These are phyloP conservation scores for Yarrowia phangngaensis DNA, from an alignment of 805 yeast species.

Conservation along the genomic window DNA sequence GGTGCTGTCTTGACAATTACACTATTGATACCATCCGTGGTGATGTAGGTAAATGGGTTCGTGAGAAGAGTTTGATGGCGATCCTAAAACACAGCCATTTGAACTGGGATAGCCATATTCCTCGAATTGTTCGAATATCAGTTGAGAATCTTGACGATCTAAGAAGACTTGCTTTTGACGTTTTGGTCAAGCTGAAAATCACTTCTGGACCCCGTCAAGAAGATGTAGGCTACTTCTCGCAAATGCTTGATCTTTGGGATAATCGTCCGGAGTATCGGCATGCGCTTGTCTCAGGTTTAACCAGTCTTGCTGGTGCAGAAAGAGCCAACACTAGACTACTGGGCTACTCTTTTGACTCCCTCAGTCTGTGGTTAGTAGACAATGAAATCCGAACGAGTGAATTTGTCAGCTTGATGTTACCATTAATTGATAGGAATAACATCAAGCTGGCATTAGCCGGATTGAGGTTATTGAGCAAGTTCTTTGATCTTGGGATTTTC, in stretches of 20 bases:
- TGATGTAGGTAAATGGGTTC: slow-evolving; percentile 80
- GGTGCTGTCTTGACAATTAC: slow-evolving; percentile 60
- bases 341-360: slow-evolving; percentile 5
- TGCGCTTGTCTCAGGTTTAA: slow-evolving; percentile 5
- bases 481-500: slow-evolving; percentile 29
- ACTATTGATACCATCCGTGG: slow-evolving; percentile 70
- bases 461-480: slow-evolving; percentile 1
- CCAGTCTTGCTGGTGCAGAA: slow-evolving; percentile 16
- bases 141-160: slow-evolving; percentile 12
- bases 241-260: slow-evolving; percentile 6
- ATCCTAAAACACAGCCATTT: slow-evolving; percentile 33
- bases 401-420: slow-evolving; percentile 1
- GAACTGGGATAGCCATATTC: slow-evolving; percentile 25
- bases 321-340: slow-evolving; percentile 6
- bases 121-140: slow-evolving; percentile 25
- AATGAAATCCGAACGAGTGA: neutral
- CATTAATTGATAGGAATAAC: neutral
- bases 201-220: neutral
- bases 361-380: slow-evolving; percentile 1
- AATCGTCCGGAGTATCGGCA: neutral
- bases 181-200: neutral
- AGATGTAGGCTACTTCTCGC: slow-evolving; percentile 1
- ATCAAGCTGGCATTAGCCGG: slow-evolving; percentile 5
- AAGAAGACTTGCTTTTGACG: slow-evolving; percentile 3
- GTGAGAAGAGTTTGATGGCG: slow-evolving; percentile 50